Evolutionary conservation across 306 rosid genomes (phyloP).

Genomic region (Pterocarpus santalinus): DNA sequence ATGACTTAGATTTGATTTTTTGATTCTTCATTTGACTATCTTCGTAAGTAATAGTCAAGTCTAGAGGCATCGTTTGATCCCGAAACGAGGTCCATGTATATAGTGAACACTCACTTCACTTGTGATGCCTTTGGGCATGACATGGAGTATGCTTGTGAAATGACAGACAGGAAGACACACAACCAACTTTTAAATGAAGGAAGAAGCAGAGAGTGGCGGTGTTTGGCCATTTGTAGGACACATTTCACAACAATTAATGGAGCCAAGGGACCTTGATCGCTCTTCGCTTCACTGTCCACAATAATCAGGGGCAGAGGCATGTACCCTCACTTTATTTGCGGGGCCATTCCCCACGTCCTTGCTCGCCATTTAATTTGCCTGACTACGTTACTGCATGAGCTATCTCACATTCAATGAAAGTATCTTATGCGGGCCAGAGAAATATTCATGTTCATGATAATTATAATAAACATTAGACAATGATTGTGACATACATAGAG

Average conservation of each 20-base stretch:
- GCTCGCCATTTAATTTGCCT: not conserved
- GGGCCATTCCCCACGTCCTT: not conserved
- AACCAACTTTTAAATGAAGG: too few species aligned
- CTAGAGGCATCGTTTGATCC: too few species aligned
- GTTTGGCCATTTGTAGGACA: too few species aligned
- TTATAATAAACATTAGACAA: too few species aligned
- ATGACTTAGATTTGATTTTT: too few species aligned
- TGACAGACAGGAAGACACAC: too few species aligned
- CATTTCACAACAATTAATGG: not conserved
- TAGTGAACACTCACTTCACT: not conserved
- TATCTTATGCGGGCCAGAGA: not conserved
- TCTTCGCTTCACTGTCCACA: not conserved
- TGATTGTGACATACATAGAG: too few species aligned
- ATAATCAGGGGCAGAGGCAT: not conserved
- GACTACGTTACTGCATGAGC: not conserved
- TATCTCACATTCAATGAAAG: constrained; percentile 12
- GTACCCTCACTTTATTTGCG: not conserved
- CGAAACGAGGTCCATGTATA: too few species aligned
- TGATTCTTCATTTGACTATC: too few species aligned
- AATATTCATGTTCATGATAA: too few species aligned
- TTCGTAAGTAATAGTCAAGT: too few species aligned
- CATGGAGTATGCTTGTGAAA: not conserved
- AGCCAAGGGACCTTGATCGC: not conserved
- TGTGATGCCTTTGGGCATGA: not conserved
- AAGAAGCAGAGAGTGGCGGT: too few species aligned